Conservation (phyloP, 2,329 filamentous ascomycete genomes). For the Plectosphaerella plurivora region DNA sequence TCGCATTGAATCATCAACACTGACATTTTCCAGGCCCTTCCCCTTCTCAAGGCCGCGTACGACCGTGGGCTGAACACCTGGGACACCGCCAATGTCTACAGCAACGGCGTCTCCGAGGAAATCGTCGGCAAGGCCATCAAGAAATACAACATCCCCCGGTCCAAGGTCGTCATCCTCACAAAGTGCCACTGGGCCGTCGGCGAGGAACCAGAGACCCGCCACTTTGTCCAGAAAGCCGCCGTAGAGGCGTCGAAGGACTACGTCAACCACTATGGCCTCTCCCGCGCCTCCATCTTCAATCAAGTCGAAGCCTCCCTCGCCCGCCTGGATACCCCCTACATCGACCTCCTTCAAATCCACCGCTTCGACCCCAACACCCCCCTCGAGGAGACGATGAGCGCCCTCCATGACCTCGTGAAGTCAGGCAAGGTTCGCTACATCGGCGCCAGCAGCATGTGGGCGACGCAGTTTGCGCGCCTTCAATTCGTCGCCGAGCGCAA, state of each 20-base stretch:
- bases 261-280: conserved; percentile 40
- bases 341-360: conserved; percentile 59
- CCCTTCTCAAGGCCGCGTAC: conserved; percentile 59
- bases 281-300: conserved; percentile 61
- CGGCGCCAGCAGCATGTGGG: conserved; percentile 44
- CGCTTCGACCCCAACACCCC: conserved; percentile 47
- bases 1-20: neutral
- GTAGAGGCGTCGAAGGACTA: conserved; percentile 20
- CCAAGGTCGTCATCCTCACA: conserved; percentile 53
- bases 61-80: conserved; percentile 59
- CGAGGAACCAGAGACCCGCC: conserved; percentile 30
- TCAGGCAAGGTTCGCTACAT: conserved; percentile 54
- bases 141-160: conserved; percentile 50
- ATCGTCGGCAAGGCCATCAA: conserved; percentile 57
- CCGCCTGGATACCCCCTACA: conserved; percentile 51
- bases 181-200: conserved; percentile 50
- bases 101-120: conserved; percentile 48
- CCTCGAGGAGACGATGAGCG: conserved; percentile 58
- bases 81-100: conserved; percentile 52
- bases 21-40: conserved; percentile 33
- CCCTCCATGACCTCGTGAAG: conserved; percentile 55
- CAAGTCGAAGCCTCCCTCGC: conserved; percentile 56
- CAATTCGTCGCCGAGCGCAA: conserved; percentile 47
- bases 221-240: conserved; percentile 16
- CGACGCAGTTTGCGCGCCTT: conserved; percentile 43